Conservation (phyloP, 2,329 filamentous ascomycete species). For the Ceratocystis cacaofunesta region DNA sequence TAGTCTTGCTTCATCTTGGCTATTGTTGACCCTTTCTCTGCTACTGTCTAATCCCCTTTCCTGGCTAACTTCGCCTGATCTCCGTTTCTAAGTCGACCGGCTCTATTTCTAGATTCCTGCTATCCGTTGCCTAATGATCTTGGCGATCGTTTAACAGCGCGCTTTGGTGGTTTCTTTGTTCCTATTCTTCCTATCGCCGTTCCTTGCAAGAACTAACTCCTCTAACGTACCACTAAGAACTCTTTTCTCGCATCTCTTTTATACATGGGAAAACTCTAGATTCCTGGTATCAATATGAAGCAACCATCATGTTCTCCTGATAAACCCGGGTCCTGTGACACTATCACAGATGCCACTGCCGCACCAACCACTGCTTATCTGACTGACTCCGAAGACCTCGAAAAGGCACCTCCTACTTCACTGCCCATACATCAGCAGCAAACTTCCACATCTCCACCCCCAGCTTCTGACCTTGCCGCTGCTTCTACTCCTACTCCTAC, state of each 20-base stretch:
- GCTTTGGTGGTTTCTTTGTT: neutral
- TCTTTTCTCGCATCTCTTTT: neutral
- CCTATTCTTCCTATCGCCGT: neutral
- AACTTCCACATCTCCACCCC: neutral
- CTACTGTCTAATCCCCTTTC: neutral
- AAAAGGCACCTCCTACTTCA: neutral
- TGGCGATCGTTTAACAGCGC: neutral
- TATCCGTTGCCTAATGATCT: neutral
- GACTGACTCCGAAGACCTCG: neutral
- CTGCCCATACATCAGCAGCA: neutral
- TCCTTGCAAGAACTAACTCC: neutral
- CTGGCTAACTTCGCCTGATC: neutral
- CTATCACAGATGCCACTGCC: neutral
- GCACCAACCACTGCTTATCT: neutral
- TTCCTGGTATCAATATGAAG: neutral
- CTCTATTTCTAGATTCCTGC: neutral
- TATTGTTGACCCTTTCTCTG: neutral
- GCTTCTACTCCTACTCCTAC: neutral
- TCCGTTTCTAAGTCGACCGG: neutral
- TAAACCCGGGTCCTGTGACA: neutral
- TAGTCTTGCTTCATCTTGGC: neutral
- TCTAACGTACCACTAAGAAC: neutral
- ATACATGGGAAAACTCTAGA: neutral
- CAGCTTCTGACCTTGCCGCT: neutral
- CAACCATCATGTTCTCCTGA: neutral